phyloP scores from a whole-genome alignment of 257 asterid species.

The Phtheirospermum japonicum region DNA sequence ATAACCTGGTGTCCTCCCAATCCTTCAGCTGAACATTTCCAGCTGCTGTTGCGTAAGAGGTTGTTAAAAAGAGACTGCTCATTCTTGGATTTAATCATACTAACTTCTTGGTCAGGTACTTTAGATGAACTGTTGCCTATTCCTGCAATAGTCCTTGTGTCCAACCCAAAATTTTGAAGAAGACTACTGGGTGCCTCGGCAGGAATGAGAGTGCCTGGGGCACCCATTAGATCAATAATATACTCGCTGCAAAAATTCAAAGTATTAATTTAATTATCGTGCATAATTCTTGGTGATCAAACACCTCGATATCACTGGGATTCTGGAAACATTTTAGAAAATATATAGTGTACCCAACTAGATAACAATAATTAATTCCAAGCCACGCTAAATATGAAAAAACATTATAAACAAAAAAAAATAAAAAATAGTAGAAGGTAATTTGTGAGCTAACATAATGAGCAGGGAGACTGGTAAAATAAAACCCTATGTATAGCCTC shows the following conservation, averaged over 20 bases:
- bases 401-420: neutral
- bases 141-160: slow-evolving; percentile 43
- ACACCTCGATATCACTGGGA: slow-evolving; percentile 5
- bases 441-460: slow-evolving; percentile 19
- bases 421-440: neutral
- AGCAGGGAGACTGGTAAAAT: slow-evolving; percentile 19
- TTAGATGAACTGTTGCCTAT: slow-evolving; percentile 37
- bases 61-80: slow-evolving; percentile 35
- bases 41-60: slow-evolving; percentile 36
- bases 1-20: slow-evolving; percentile 36
- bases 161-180: slow-evolving; percentile 61
- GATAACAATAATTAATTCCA: neutral
- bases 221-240: slow-evolving; percentile 98
- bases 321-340: slow-evolving; percentile 12
- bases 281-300: slow-evolving; percentile 5
- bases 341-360: slow-evolving; percentile 7
- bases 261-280: slow-evolving; percentile 22
- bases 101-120: slow-evolving; percentile 38
- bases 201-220: slow-evolving; percentile 98
- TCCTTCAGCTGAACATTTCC: slow-evolving; percentile 35
- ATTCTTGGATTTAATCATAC: slow-evolving; percentile 33
- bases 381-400: slow-evolving; percentile 7
- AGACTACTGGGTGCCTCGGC: slow-evolving; percentile 75
- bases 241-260: slow-evolving; percentile 73
- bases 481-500: neutral